These are phyloP conservation scores for Prunus dulcis DNA, from an alignment of 306 rosid genomes.

Conservation along the genomic window DNA sequence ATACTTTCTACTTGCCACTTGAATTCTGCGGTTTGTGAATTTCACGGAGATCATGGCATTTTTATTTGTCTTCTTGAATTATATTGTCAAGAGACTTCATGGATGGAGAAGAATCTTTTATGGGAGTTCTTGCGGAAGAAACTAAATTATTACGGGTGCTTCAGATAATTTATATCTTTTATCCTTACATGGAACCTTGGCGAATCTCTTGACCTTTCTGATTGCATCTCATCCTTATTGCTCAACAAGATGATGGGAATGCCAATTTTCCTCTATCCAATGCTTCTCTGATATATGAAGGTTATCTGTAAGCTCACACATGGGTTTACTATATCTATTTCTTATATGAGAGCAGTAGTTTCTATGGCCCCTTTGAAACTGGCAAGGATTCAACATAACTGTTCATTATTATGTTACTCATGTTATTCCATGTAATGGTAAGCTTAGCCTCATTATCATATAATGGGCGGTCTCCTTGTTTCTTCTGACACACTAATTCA, in stretches of 20 bases:
- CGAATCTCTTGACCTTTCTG: slow-evolving; percentile 40
- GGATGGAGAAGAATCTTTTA: slow-evolving; percentile 31
- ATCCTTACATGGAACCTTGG: slow-evolving; percentile 38
- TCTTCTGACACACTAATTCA: slow-evolving; percentile 18
- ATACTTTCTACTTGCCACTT: slow-evolving; percentile 15
- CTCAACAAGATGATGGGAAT: slow-evolving; percentile 50
- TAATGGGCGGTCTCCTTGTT: slow-evolving; percentile 14
- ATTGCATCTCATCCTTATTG: slow-evolving; percentile 40
- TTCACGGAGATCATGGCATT: slow-evolving; percentile 35
- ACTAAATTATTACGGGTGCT: slow-evolving; percentile 33
- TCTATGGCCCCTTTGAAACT: slow-evolving; percentile 55
- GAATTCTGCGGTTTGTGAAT: slow-evolving; percentile 24
- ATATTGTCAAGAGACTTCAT: slow-evolving; percentile 29
- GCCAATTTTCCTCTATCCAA: slow-evolving; percentile 44
- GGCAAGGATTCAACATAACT: slow-evolving; percentile 60
- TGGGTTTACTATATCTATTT: slow-evolving; percentile 50
- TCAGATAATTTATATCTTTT: slow-evolving; percentile 30
- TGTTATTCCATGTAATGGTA: slow-evolving; percentile 70
- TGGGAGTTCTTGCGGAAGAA: slow-evolving; percentile 44
- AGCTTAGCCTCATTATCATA: slow-evolving; percentile 48
- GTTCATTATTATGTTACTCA: slow-evolving; percentile 72
- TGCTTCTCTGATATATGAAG: slow-evolving; percentile 42
- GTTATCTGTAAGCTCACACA: slow-evolving; percentile 50
- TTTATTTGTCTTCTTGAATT: slow-evolving; percentile 37
- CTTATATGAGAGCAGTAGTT: slow-evolving; percentile 45